Evolutionary conservation across 176 grass and related monocot species (phyloP).

Genomic region (Paspalum notatum): DNA sequence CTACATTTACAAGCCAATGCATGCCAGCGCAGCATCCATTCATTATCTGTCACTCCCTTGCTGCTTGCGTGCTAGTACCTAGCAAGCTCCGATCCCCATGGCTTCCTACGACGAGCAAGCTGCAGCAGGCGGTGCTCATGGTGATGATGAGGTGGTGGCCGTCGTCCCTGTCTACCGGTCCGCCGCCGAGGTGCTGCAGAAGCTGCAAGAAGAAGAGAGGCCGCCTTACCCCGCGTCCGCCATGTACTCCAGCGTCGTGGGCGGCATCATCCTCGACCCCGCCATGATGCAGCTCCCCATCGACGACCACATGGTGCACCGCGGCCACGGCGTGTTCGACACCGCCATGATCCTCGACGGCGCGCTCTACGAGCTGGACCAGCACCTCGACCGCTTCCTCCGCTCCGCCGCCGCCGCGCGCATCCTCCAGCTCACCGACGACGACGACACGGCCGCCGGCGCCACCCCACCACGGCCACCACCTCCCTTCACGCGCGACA

Average conservation of each 20-base stretch:
- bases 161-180: too few relatives aligned
- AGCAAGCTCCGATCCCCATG: too few relatives aligned
- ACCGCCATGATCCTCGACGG: slow-evolving; percentile 90
- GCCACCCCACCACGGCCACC: too few relatives aligned
- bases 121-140: too few relatives aligned
- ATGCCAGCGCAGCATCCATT: too few relatives aligned
- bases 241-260: slow-evolving; percentile 86
- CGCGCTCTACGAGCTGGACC: slow-evolving; percentile 76
- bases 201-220: slow-evolving; percentile 62
- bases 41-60: too few relatives aligned
- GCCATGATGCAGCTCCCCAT: slow-evolving; percentile 74
- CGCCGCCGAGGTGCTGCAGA: slow-evolving; percentile 48
- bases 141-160: too few relatives aligned
- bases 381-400: slow-evolving; percentile 84
- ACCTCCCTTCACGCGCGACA: slow-evolving; percentile 58
- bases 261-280: slow-evolving; percentile 74
- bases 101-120: too few relatives aligned
- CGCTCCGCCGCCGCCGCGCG: slow-evolving; percentile 67
- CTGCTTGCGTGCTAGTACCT: too few relatives aligned
- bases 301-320: slow-evolving; percentile 95
- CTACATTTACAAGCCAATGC: too few relatives aligned
- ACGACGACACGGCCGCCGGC: too few relatives aligned
- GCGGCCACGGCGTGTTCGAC: slow-evolving; percentile 93
- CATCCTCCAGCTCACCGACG: neutral
- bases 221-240: too few relatives aligned